Conservation (phyloP, 768 basidiomycete species). For the Russula olivacea region DNA sequence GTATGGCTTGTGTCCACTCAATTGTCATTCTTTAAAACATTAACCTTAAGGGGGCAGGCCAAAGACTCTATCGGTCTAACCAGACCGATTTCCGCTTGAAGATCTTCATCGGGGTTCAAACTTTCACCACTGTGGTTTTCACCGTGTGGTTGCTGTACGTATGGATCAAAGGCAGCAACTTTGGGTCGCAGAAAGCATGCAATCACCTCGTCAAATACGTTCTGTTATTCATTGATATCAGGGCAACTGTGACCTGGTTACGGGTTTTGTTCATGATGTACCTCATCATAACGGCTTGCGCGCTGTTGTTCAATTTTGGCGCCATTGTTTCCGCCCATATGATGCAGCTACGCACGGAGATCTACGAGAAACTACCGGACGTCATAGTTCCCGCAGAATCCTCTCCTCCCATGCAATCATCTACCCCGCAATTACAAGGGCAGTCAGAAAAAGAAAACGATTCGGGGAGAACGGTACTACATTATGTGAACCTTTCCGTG, state of each 20-base stretch:
- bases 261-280: background rate
- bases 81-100: background rate
- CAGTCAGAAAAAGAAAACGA: background rate
- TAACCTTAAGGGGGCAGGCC: background rate
- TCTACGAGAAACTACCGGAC: background rate
- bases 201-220: slow-evolving; percentile 13
- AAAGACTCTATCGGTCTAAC: background rate
- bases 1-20: background rate
- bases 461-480: too few relatives aligned
- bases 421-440: background rate
- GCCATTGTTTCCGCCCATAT: too few relatives aligned
- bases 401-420: background rate
- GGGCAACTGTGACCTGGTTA: background rate
- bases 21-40: background rate
- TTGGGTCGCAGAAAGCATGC: slow-evolving; percentile 10
- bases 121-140: background rate
- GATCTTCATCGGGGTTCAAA: background rate
- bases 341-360: background rate
- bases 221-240: background rate
- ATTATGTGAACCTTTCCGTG: background rate
- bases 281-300: background rate
- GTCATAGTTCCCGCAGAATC: background rate
- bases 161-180: background rate
- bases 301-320: too few relatives aligned
- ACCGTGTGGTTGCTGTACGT: background rate